Conservation (phyloP, 495 filamentous ascomycete species). For the Penicillium longicatenatum region DNA sequence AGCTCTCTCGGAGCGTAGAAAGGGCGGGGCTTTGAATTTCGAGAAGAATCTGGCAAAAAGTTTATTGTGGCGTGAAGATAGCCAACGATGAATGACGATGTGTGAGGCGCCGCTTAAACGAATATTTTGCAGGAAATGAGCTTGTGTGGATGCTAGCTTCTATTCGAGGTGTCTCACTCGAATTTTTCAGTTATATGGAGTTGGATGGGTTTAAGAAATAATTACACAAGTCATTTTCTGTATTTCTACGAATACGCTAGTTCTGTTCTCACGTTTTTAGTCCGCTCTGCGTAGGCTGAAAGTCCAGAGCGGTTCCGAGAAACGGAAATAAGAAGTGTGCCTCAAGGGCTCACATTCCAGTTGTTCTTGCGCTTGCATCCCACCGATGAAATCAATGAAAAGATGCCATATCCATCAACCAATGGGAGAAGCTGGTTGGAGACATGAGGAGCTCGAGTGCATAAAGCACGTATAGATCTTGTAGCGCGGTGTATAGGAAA, state of each 20-base stretch:
- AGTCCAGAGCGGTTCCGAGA: constrained; percentile 50
- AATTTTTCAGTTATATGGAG: too few species aligned
- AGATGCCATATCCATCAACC: constrained; percentile 31
- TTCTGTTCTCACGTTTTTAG: constrained; percentile 55
- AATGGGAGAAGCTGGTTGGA: constrained; percentile 31
- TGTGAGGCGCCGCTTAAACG: too few species aligned
- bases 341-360: constrained; percentile 41
- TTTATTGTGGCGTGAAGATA: not conserved
- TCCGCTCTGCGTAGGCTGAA: constrained; percentile 53
- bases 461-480: constrained; percentile 43
- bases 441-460: constrained; percentile 43
- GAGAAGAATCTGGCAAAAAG: not conserved
- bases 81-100: too few species aligned
- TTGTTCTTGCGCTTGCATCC: constrained; percentile 47
- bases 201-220: too few species aligned
- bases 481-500: constrained; percentile 11
- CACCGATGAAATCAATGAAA: constrained; percentile 10
- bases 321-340: constrained; percentile 50
- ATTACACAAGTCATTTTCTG: not conserved
- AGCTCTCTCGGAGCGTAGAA: not conserved
- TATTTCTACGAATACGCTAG: not conserved
- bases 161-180: too few species aligned
- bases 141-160: too few species aligned
- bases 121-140: too few species aligned
- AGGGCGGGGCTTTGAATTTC: not conserved